These are phyloP conservation scores for Hypoxylon sp. DNA, from an alignment of 2,329 filamentous ascomycete species.

Conservation along the genomic window DNA sequence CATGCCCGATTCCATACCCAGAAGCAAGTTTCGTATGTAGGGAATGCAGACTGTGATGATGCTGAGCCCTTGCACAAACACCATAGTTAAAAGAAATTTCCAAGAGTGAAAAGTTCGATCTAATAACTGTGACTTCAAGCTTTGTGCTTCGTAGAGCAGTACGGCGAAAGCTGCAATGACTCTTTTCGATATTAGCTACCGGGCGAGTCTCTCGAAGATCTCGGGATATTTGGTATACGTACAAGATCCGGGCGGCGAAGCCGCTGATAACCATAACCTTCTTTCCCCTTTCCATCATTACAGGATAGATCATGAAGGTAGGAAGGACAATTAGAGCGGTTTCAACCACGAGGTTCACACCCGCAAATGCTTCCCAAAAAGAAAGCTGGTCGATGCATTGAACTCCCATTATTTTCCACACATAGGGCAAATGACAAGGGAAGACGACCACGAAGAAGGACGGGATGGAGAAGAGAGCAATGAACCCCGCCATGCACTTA, in stretches of 20 bases:
- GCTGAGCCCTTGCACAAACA: constrained; percentile 41
- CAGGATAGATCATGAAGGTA: constrained; percentile 24
- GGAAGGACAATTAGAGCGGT: constrained; percentile 30
- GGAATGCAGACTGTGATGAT: constrained; percentile 46
- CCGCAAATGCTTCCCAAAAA: constrained; percentile 39
- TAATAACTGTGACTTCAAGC: constrained; percentile 20
- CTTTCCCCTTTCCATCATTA: constrained; percentile 10
- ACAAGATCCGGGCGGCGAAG: constrained; percentile 39
- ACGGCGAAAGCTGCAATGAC: constrained; percentile 16
- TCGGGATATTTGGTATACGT: constrained; percentile 31
- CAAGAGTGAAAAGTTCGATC: constrained; percentile 38
- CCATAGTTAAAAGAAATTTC: constrained; percentile 32
- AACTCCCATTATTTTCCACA: constrained; percentile 33
- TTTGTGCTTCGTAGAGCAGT: constrained; percentile 35
- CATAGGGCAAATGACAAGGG: constrained; percentile 27
- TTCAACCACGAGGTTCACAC: constrained; percentile 35
- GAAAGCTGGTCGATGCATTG: constrained; percentile 41
- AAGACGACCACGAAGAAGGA: constrained; percentile 35
- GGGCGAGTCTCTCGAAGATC: not conserved
- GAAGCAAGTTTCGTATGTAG: constrained; percentile 39
- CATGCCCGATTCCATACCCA: constrained; percentile 43
- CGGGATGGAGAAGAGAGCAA: constrained; percentile 29
- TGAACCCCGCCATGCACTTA: constrained; percentile 16
- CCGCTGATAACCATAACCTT: constrained; percentile 35
- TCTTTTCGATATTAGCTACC: constrained; percentile 6